Base-by-base conservation (phyloP, 768 basidiomycete species). In the Lentinula sp. region DNA sequence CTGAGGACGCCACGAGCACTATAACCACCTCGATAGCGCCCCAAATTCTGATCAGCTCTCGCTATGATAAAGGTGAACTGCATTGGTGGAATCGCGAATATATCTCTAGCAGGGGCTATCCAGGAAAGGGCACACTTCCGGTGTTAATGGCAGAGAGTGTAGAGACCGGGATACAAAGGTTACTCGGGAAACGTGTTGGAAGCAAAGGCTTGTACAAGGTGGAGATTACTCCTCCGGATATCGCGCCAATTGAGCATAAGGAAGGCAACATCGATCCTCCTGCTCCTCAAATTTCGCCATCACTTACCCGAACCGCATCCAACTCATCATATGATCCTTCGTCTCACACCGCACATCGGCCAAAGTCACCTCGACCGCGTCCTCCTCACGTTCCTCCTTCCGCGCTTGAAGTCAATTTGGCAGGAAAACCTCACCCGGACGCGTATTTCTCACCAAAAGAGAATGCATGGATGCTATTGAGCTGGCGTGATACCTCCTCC, bases 391-490 rank as follows among this genome's bases (percentile, higher is more conserved):
- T 57, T 60, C 61, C 35, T 13, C 64, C 4, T 69, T 53, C 23
- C 32, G 46, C 41, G 58, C 63, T 16, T 20, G 50, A 52, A 8
- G 6, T 82, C 85, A 39, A 88, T 91, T 65, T 76, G 87, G 6
- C 81, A 79, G n/a, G 90, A 35, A 78, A 90, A 35, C 91, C 92
- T 12, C 91, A 94, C 69, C 86, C 91, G 4, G 84, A 90, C 65
- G 90, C 89, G 13, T 90, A 90, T 69, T 94, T 89, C 68, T 93
- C 91, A 68, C 82, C 85, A 23, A 86, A 84, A 69, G 88, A 93
- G 60, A 90, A 93, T 65, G 87, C 87, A 6, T 94, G 91, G 91
- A 82, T 91, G 37, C 80, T 93, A 42, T 76, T 93, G 15, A 77
- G 76, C 42, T 90, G 88, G 86, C 85, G 84, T 63, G 81, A 81